Evolutionary conservation across 2,329 filamentous ascomycete species (phyloP).

Genomic region (Exophiala mesophila): DNA sequence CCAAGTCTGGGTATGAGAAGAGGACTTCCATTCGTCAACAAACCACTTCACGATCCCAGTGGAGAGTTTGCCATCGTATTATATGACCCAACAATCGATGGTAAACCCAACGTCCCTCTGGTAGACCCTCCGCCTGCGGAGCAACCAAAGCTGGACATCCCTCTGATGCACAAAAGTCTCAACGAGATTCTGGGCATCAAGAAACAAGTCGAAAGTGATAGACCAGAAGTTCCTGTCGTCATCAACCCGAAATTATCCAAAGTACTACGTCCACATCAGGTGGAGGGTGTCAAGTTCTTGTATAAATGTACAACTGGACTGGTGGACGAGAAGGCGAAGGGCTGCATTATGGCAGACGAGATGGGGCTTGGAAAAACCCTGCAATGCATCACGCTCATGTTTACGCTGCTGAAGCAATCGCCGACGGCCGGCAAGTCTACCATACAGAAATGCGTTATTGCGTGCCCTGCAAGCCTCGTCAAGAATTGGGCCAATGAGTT

Average conservation of each 20-base stretch:
- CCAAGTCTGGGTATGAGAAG: slow-evolving; percentile 81
- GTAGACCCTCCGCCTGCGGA: slow-evolving; percentile 38
- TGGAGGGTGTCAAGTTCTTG: slow-evolving; percentile 97
- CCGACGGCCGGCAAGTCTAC: slow-evolving; percentile 89
- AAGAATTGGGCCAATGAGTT: slow-evolving; percentile 98
- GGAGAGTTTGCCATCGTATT: slow-evolving; percentile 96
- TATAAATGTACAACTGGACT: slow-evolving; percentile 93
- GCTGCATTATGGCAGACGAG: slow-evolving; percentile 99
- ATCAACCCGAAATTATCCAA: slow-evolving; percentile 88
- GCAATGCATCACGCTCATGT: slow-evolving; percentile 94
- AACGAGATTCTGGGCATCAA: slow-evolving; percentile 92
- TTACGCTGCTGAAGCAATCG: slow-evolving; percentile 93
- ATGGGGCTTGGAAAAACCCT: slow-evolving; percentile 98
- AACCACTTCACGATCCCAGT: slow-evolving; percentile 85
- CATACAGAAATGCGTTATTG: slow-evolving; percentile 95
- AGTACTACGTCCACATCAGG: slow-evolving; percentile 89
- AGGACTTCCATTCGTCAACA: slow-evolving; percentile 79
- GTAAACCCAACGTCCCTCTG: slow-evolving; percentile 59
- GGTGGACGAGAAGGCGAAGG: slow-evolving; percentile 87
- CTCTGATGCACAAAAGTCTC: slow-evolving; percentile 87
- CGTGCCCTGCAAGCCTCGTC: slow-evolving; percentile 92
- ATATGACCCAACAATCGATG: slow-evolving; percentile 90
- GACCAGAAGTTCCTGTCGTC: slow-evolving; percentile 90
- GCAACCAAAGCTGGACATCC: slow-evolving; percentile 62
- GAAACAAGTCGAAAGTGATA: slow-evolving; percentile 73